These are phyloP conservation scores for Bauhinia variegata DNA, from an alignment of 306 rosid species.

Conservation along the genomic window DNA sequence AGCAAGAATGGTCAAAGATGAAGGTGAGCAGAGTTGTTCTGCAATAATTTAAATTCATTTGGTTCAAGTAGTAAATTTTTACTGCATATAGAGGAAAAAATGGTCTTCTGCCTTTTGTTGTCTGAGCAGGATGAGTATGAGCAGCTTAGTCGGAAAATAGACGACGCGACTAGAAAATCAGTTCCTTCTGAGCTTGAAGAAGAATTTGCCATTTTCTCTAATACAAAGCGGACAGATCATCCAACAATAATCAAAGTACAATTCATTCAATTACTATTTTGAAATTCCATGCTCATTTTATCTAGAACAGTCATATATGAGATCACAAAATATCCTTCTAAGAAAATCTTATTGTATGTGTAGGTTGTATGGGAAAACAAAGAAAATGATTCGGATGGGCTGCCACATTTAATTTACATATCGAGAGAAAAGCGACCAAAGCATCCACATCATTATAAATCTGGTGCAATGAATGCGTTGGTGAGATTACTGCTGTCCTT, in stretches of 20 bases:
- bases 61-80: too few species aligned
- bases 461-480: constrained; percentile 76
- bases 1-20: constrained; percentile 46
- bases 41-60: too few species aligned
- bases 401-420: constrained; percentile 65
- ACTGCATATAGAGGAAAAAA: too few species aligned
- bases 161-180: constrained; percentile 32
- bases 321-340: too few species aligned
- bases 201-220: constrained; percentile 43
- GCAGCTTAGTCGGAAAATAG: constrained; percentile 45
- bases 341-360: too few species aligned
- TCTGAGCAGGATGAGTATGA: constrained; percentile 59
- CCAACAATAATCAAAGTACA: constrained; percentile 55
- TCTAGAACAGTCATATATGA: too few species aligned
- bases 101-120: too few species aligned
- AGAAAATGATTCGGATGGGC: constrained; percentile 39
- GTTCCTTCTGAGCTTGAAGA: constrained; percentile 23
- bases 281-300: too few species aligned
- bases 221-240: constrained; percentile 49
- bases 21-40: constrained; percentile 41
- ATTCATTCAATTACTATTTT: background rate
- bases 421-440: constrained; percentile 68
- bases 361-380: constrained; percentile 68
- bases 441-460: constrained; percentile 65
- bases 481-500: constrained; percentile 36